A percentile compares a stretch with the other conserved stretches of the same genome.
Conservation (phyloP, 2,329 filamentous ascomycete genomes). For the Aspergillus niger region DNA sequence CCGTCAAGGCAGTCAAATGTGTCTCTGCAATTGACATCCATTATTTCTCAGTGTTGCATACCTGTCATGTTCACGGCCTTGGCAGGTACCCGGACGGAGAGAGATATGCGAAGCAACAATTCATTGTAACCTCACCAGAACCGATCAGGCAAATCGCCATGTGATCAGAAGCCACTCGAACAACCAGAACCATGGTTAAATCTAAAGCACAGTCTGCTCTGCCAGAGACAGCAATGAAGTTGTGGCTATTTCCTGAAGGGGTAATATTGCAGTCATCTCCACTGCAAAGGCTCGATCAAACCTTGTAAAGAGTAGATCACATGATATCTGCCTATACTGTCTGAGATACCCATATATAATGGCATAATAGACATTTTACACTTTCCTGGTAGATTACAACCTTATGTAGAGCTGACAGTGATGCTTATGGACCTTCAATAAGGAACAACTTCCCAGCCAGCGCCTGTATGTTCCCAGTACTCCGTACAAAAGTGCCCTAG, state of each 20-base stretch:
- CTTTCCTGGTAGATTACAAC: no score
- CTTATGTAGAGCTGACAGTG: no score
- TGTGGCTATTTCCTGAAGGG: not conserved
- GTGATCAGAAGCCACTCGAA: not conserved
- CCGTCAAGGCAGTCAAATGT: not conserved
- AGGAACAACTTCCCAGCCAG: no score
- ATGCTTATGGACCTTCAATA: no score
- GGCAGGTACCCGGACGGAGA: not conserved
- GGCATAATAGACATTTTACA: no score
- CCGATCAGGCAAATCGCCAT: not conserved
- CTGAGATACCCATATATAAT: not conserved
- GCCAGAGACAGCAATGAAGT: not conserved
- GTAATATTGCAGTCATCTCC: not conserved
- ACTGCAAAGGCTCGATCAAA: not conserved
- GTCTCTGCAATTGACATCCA: not conserved
- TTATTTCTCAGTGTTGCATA: not conserved
- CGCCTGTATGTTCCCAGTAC: no score
- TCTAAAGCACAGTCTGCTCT: not conserved
- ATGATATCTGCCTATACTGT: not conserved
- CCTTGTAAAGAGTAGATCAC: not conserved
- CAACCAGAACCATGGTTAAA: not conserved
- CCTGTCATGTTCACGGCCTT: not conserved
- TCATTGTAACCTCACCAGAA: not conserved
- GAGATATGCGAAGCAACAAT: not conserved
- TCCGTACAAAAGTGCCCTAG: not conserved